Conservation (phyloP, 2,329 filamentous ascomycete genomes). For the Epichloe sp. region DNA sequence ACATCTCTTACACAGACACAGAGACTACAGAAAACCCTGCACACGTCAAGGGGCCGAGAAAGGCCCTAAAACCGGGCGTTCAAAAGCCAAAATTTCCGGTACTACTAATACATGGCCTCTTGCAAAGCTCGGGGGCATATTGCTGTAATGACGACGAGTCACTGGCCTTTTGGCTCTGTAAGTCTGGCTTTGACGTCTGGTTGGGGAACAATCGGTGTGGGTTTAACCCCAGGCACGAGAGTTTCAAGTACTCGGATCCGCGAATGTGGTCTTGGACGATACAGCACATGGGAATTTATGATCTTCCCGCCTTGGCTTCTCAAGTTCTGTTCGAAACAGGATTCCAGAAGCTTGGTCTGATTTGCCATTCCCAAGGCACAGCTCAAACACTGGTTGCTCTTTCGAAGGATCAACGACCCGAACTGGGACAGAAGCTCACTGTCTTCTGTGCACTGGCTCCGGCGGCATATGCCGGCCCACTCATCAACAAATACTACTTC, state of each 20-base stretch:
- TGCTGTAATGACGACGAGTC: slow-evolving; percentile 84
- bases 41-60: slow-evolving; percentile 16
- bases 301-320: slow-evolving; percentile 68
- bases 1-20: slow-evolving; percentile 24
- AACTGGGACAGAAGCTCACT: slow-evolving; percentile 67
- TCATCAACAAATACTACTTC: slow-evolving; percentile 81
- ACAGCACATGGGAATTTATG: slow-evolving; percentile 81
- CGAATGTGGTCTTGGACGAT: slow-evolving; percentile 98
- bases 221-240: slow-evolving; percentile 61
- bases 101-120: slow-evolving; percentile 72
- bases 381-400: slow-evolving; percentile 79
- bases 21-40: background rate
- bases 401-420: slow-evolving; percentile 79
- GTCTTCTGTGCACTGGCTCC: slow-evolving; percentile 88
- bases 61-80: slow-evolving; percentile 24
- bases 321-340: slow-evolving; percentile 72
- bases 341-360: slow-evolving; percentile 68
- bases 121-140: slow-evolving; percentile 86
- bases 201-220: slow-evolving; percentile 88
- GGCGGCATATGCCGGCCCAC: slow-evolving; percentile 75
- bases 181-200: slow-evolving; percentile 90
- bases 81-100: slow-evolving; percentile 61
- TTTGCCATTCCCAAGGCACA: slow-evolving; percentile 85
- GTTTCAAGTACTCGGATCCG: slow-evolving; percentile 61
- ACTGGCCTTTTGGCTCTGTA: slow-evolving; percentile 83